Percentiles rank a stretch among this genome's conserved stretches.
phyloP scores from a whole-genome alignment of 768 basidiomycete species.

The Hortiboletus flavorubellus region DNA sequence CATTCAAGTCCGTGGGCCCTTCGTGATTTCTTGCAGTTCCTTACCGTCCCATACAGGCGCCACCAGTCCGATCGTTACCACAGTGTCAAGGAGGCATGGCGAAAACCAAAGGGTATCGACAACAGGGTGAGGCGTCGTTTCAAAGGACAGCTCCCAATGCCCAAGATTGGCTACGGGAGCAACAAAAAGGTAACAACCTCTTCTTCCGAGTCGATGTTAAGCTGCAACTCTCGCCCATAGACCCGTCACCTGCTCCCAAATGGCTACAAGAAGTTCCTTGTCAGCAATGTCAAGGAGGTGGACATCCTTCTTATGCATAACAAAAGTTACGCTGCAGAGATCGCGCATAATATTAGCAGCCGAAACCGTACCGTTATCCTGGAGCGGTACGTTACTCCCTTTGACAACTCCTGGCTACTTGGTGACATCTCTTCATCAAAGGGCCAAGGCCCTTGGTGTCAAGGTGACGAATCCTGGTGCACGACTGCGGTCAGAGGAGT shows the following conservation, averaged over 20 bases:
- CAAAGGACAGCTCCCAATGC: constrained; percentile 96
- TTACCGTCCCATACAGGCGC: constrained; percentile 54
- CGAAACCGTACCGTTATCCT: constrained; percentile 91
- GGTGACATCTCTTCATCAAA: constrained; percentile 29
- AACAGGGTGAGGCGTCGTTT: constrained; percentile 94
- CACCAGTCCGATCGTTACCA: constrained; percentile 99
- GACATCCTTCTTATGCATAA: constrained; percentile 98
- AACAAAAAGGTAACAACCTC: constrained; percentile 66
- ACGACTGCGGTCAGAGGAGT: constrained; percentile 94
- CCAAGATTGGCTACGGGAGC: constrained; percentile 82
- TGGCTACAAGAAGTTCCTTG: constrained; percentile 93
- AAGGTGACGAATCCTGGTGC: constrained; percentile 94
- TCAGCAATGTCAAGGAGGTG: constrained; percentile 90
- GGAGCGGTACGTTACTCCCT: constrained; percentile 58
- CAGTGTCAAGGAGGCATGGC: constrained; percentile 97
- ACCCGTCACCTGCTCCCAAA: constrained; percentile 95
- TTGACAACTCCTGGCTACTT: background rate
- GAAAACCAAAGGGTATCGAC: constrained; percentile 99
- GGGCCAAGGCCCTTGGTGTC: constrained; percentile 81
- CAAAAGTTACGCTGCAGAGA: constrained; percentile 92
- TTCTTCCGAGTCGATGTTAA: background rate
- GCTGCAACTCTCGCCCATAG: constrained; percentile 32
- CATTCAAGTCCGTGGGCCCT: constrained; percentile 81
- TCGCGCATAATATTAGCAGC: constrained; percentile 95
- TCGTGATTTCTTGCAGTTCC: constrained; percentile 4